Evolutionary conservation across 768 basidiomycete species (phyloP), one percentile per base, ranked within the genome.

Genomic region (Phanerodontia chrysosporium): DNA sequence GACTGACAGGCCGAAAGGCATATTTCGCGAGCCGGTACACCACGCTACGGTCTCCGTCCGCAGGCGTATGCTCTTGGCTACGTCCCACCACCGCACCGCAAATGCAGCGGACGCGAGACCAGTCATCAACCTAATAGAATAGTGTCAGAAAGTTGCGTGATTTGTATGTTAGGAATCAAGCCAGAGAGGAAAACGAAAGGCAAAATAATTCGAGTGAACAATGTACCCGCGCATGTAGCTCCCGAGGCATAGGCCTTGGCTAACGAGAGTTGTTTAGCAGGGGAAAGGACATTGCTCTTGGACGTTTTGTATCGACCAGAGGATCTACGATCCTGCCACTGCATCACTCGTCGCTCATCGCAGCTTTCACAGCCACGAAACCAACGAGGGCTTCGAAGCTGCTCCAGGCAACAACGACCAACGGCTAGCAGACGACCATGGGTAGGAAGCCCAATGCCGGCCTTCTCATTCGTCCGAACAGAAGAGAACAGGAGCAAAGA

Each of bases 291-390:
- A 45, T 88, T 76, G 48, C 75, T 96, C 67, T 97, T 70, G 95
- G 95, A 92, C 90, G 81, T 64, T 75, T 90, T 88, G 94, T 95
- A 98, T 98, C 95, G 86, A 89, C 89, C 90, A 80, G 78, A 81
- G 75, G 74, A 74, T 66, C 60, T 62, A 70, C n/a, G 51, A 54
- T 71, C 75, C 71, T 72, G 72, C 69, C 65, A 64, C 60, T 62
- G 58, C 62, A 65, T 69, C 66, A 67, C 61, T 63, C 61, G 62
- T 67, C 66, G 69, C 58, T 70, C 48, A 52, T 56, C 52, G 45
- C 58, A 61, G 29, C 58, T 29, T 60, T 64, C 62, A 68, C 64
- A 63, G 57, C 42, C 49, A 61, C 65, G 71, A 83, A 88, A 85
- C 85, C 85, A 71, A 66, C 80, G 22, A 69, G 83, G 86, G 89